phyloP scores from a whole-genome alignment of 495 filamentous ascomycete species.

The Annulohypoxylon maeteangense region DNA sequence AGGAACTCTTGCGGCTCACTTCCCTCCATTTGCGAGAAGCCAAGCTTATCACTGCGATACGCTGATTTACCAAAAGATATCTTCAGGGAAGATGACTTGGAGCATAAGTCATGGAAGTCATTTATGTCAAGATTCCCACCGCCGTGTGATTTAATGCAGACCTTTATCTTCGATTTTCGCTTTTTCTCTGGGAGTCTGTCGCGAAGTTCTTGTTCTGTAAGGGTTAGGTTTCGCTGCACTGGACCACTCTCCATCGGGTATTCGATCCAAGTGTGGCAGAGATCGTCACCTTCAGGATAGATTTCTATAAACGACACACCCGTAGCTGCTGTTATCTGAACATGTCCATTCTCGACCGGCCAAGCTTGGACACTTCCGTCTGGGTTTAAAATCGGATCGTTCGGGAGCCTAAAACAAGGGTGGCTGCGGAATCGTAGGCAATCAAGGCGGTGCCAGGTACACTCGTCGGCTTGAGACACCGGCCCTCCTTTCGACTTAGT shows the following conservation, averaged over 20 bases:
- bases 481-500: conserved; percentile 83
- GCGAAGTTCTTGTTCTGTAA: conserved; percentile 81
- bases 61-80: conserved; percentile 76
- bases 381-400: conserved; percentile 69
- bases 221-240: conserved; percentile 73
- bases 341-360: conserved; percentile 82
- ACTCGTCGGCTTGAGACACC: conserved; percentile 79
- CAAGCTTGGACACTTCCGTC: conserved; percentile 89
- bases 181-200: conserved; percentile 74
- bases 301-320: conserved; percentile 87
- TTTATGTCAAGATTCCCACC: conserved; percentile 77
- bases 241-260: conserved; percentile 70
- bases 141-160: conserved; percentile 78
- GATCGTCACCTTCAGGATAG: conserved; percentile 75
- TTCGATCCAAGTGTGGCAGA: conserved; percentile 82
- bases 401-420: conserved; percentile 87
- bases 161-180: conserved; percentile 73
- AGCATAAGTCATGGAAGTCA: conserved; percentile 73
- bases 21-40: conserved; percentile 75
- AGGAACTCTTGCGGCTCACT: conserved; percentile 78
- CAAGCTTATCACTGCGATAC: conserved; percentile 81
- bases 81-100: conserved; percentile 77
- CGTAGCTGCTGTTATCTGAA: conserved; percentile 81
- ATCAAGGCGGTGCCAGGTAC: conserved; percentile 89
- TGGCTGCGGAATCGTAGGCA: conserved; percentile 88